Conservation (phyloP, 495 filamentous ascomycete species). For the Penicillium fimorum region DNA sequence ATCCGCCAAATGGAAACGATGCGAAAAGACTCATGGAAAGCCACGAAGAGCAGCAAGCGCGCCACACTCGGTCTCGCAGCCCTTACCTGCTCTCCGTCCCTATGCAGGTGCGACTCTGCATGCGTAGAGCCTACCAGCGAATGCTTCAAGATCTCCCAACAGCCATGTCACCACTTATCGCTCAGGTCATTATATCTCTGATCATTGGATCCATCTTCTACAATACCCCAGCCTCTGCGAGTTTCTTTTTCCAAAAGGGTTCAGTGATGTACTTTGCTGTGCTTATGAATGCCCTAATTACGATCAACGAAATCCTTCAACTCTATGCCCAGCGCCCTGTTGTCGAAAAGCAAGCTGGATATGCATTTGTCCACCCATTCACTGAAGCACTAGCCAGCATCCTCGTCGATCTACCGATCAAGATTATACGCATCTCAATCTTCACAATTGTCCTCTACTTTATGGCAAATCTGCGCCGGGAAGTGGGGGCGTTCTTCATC, state of each 20-base stretch:
- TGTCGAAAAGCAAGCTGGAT: conserved; percentile 59
- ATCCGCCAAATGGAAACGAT: conserved; percentile 23
- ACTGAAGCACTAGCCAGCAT: conserved; percentile 56
- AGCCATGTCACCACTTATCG: conserved; percentile 65
- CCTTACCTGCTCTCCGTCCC: conserved; percentile 44
- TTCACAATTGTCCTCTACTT: conserved; percentile 59
- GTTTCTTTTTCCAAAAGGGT: conserved; percentile 45
- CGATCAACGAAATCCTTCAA: conserved; percentile 54
- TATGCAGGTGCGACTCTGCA: conserved; percentile 50
- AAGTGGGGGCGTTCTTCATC: conserved; percentile 55
- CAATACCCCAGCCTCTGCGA: conserved; percentile 36
- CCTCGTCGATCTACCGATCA: conserved; percentile 54
- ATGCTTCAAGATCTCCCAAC: conserved; percentile 69
- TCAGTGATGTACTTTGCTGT: conserved; percentile 85
- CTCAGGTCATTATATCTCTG: conserved; percentile 68
- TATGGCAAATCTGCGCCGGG: conserved; percentile 45
- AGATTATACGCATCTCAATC: conserved; percentile 39
- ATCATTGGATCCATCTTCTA: conserved; percentile 84
- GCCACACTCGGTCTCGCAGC: conserved; percentile 33
- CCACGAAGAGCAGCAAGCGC: conserved; percentile 30
- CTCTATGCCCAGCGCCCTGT: conserved; percentile 58
- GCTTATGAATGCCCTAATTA: conserved; percentile 54
- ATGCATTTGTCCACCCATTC: conserved; percentile 60
- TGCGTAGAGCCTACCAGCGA: conserved; percentile 44
- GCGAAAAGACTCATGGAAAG: conserved; percentile 27